A percentile compares a stretch with the other conserved stretches of the same genome.
Evolutionary conservation across 306 rosid species (phyloP).

Genomic region (Herpetospermum pedunculosum): DNA sequence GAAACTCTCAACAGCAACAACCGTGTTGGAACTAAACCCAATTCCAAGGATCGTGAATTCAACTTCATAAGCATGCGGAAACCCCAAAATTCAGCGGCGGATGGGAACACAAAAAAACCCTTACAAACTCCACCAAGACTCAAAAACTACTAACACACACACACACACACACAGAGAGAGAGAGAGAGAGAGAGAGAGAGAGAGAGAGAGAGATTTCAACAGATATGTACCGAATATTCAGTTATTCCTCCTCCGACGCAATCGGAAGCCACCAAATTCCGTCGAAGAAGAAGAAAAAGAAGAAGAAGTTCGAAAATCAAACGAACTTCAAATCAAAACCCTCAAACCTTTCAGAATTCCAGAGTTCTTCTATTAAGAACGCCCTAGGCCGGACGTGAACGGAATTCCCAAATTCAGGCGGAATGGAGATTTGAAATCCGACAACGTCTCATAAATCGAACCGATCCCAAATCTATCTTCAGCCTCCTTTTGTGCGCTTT

Average conservation of each 20-base stretch:
- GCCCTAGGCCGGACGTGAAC: conserved; percentile 67
- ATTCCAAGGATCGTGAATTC: conserved; percentile 21
- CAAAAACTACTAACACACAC: not conserved
- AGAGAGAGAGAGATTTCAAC: not conserved
- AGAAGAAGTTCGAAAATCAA: not conserved
- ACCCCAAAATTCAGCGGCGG: not conserved
- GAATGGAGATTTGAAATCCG: conserved; percentile 71
- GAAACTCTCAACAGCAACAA: conserved; percentile 12
- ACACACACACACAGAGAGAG: too few relatives aligned
- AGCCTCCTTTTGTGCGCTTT: conserved; percentile 31
- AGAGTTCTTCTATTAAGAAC: not conserved
- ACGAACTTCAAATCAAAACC: not conserved
- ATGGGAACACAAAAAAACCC: conserved; percentile 10
- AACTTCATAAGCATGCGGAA: conserved; percentile 32
- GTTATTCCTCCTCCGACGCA: not conserved
- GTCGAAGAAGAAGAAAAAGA: not conserved
- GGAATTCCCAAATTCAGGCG: conserved; percentile 72
- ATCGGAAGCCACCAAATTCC: conserved; percentile 9
- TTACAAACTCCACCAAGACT: not conserved
- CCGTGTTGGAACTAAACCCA: conserved; percentile 15
- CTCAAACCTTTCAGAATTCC: not conserved
- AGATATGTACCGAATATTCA: not conserved
- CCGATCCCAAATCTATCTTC: conserved; percentile 22
- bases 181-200: too few relatives aligned
- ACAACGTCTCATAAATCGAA: conserved; percentile 52